Base-by-base conservation (phyloP, 768 basidiomycete species). In the Suillus americanus region DNA sequence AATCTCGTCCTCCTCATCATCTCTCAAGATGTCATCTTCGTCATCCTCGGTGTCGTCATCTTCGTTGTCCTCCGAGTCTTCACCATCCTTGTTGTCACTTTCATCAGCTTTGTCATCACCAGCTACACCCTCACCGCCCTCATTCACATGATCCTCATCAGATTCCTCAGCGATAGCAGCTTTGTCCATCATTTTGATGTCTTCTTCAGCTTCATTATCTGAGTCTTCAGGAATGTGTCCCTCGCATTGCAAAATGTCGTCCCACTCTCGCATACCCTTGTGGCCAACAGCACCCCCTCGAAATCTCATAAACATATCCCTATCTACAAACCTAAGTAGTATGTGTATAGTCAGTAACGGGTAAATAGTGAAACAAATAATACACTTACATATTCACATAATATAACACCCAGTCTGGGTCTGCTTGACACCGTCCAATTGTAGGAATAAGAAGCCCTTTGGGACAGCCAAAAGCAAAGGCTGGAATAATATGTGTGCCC, bases 401-500 rank as follows among this genome's bases (percentile, higher is more conserved):
- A 69, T 74, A 53, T 64, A 70, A 3, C 38, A 23, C 67, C 71
- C 71, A 79, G 48, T 79, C 80, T 1, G 67, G 46, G 37, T 73
- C 54, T 16, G 51, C 54, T 16, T 71, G 65, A 3, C 41, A 60
- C 16, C 51, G 45, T 3, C 45, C 35, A 23, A 68, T 23, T 1
- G 38, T 43, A 20, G 68, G 69, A 2, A 30, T 25, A 1, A 67
- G 57, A 5, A 67, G 46, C 5, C 66, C 55, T 3, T 64, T 9
- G 0, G 74, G 71, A 3, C 37, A 38, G 1, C 75, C 74, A 8
- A 62, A 46, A 4, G 53, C 35, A 43, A 82, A 84, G 0, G 70
- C 79, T 0, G 83, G 84, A 10, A 85, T 76, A 2, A 85, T 65
- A 65, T 86, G 83, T 2, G 67, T 71, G 0, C 71, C 78, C 0